These are phyloP conservation scores for Talaromyces verruculosus DNA, from an alignment of 2,329 filamentous ascomycete species.

Conservation along the genomic window DNA sequence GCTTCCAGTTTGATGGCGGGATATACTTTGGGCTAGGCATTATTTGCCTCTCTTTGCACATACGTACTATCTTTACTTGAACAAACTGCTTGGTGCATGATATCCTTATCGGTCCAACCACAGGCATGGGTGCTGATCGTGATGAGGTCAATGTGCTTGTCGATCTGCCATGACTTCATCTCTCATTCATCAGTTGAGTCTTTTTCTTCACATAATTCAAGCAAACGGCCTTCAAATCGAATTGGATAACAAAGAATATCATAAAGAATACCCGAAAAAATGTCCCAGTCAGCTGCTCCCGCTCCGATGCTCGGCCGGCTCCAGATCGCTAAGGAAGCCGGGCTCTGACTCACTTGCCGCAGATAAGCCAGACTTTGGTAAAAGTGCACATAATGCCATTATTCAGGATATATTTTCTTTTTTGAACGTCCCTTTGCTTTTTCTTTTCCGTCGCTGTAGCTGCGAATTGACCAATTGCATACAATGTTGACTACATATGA, in stretches of 20 bases:
- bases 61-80: background rate
- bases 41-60: background rate
- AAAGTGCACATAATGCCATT: constrained; percentile 4
- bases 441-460: background rate
- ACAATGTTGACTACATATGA: background rate
- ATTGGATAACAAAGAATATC: background rate
- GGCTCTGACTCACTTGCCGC: background rate
- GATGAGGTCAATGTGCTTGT: background rate
- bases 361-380: constrained; percentile 10
- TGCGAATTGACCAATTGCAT: background rate
- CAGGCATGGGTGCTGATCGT: background rate
- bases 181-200: background rate
- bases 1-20: background rate
- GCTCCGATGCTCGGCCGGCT: constrained; percentile 10
- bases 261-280: background rate
- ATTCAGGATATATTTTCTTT: background rate
- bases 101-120: constrained; percentile 7
- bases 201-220: background rate
- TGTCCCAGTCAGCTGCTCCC: background rate
- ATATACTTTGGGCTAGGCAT: background rate
- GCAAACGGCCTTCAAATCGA: background rate
- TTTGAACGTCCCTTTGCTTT: background rate
- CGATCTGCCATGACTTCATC: background rate
- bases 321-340: too few relatives aligned
- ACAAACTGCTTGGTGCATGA: background rate